These are phyloP conservation scores for Corinectria fuckeliana DNA, from an alignment of 2,329 filamentous ascomycete genomes.

Conservation along the genomic window DNA sequence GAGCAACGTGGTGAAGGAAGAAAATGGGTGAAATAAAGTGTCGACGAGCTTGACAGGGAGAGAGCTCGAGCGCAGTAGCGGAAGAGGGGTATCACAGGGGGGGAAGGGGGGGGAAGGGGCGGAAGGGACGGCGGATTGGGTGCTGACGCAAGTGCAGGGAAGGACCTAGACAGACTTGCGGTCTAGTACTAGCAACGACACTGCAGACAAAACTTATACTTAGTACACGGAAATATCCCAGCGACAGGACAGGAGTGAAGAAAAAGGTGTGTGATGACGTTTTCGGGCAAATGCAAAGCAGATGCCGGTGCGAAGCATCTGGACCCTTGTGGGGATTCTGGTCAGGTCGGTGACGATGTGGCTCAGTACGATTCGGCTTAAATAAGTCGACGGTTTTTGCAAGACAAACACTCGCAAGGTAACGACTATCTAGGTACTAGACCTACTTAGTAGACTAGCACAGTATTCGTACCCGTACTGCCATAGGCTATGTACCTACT, in stretches of 20 bases:
- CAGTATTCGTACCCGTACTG: no score
- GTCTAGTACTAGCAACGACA: background rate
- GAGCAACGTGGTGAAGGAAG: background rate
- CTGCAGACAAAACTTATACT: no score
- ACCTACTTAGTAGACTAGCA: no score
- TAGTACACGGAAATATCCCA: background rate
- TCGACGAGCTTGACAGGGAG: conserved; percentile 13
- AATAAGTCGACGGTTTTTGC: background rate
- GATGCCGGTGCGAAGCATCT: background rate
- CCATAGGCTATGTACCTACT: background rate
- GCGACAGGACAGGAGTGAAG: background rate
- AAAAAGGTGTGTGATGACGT: conserved; percentile 10
- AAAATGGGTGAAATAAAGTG: conserved; percentile 17
- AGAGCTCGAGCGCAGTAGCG: conserved; percentile 17
- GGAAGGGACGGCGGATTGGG: conserved; percentile 3
- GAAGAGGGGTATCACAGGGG: conserved; percentile 23
- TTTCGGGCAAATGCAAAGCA: background rate
- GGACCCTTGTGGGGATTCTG: conserved; percentile 8
- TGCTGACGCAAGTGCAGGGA: background rate
- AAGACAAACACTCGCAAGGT: no score
- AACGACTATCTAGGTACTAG: no score
- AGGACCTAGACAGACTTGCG: background rate
- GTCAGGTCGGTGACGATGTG: conserved; percentile 14
- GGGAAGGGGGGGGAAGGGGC: conserved; percentile 17
- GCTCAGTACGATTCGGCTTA: conserved; percentile 3